phyloP scores from a whole-genome alignment of 2,329 filamentous ascomycete genomes.

The Xylariaceae sp. region DNA sequence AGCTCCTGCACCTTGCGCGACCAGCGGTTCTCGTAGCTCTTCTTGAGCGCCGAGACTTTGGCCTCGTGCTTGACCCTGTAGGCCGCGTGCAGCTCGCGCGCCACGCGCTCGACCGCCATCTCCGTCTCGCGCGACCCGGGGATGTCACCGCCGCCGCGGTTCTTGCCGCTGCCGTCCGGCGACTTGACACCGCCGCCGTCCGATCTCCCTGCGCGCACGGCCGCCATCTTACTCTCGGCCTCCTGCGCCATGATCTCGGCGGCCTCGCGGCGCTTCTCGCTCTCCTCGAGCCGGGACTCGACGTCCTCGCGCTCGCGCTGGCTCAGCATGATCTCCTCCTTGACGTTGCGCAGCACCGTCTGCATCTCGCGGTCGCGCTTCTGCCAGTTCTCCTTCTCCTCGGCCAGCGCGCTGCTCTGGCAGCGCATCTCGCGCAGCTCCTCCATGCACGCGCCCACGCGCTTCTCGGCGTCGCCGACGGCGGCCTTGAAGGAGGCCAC shows the following conservation, averaged over 20 bases:
- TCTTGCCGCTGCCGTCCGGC: slow-evolving; percentile 31
- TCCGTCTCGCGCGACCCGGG: slow-evolving; percentile 60
- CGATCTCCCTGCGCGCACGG: slow-evolving; percentile 57
- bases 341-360: slow-evolving; percentile 67
- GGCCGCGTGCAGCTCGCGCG: slow-evolving; percentile 82
- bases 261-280: slow-evolving; percentile 64
- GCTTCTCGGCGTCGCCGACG: slow-evolving; percentile 82
- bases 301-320: slow-evolving; percentile 79
- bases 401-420: slow-evolving; percentile 61
- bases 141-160: slow-evolving; percentile 27
- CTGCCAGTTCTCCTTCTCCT: slow-evolving; percentile 78
- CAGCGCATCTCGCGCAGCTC: slow-evolving; percentile 69
- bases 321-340: slow-evolving; percentile 68
- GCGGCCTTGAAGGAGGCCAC: slow-evolving; percentile 80
- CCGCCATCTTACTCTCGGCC: slow-evolving; percentile 67
- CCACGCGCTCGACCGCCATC: slow-evolving; percentile 79
- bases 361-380: slow-evolving; percentile 81
- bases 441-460: slow-evolving; percentile 81
- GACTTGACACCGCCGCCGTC: slow-evolving; percentile 26
- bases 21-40: slow-evolving; percentile 77
- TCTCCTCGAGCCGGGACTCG: slow-evolving; percentile 66
- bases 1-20: slow-evolving; percentile 81
- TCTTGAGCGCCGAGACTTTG: slow-evolving; percentile 85
- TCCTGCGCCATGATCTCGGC: slow-evolving; percentile 70
- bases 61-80: slow-evolving; percentile 98